Evolutionary conservation across 1,284 basidiomycete species (phyloP).

Genomic region (Fomitopsis betulina): DNA sequence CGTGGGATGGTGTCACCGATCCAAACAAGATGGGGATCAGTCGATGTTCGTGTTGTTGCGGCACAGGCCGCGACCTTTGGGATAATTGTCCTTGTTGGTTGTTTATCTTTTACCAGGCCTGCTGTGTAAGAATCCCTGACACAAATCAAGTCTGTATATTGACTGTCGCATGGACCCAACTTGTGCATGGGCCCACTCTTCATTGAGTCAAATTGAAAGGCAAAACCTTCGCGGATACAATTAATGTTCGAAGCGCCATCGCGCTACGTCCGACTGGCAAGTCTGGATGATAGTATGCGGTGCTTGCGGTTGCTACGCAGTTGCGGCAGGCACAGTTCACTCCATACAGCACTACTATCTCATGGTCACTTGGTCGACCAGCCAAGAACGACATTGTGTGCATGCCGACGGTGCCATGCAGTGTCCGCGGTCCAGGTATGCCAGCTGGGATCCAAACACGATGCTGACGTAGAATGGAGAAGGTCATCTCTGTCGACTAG

Average conservation of each 20-base stretch:
- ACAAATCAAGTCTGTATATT: background rate
- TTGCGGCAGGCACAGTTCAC: too few species aligned
- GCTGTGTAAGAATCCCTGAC: background rate
- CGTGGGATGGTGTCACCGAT: background rate
- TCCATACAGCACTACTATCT: too few species aligned
- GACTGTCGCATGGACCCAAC: background rate
- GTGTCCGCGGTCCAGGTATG: too few species aligned
- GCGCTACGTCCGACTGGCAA: too few species aligned
- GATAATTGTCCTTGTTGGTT: too few species aligned
- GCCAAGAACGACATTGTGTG: too few species aligned
- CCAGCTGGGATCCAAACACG: too few species aligned
- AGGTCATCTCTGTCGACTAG: too few species aligned
- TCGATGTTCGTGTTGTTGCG: background rate
- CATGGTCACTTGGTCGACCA: too few species aligned
- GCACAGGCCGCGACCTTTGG: background rate
- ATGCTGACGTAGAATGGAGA: too few species aligned
- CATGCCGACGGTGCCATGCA: too few species aligned
- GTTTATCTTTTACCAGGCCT: too few species aligned
- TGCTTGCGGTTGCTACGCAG: background rate
- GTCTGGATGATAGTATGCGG: background rate
- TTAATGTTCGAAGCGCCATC: background rate
- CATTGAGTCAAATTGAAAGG: background rate
- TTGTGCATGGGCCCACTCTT: background rate
- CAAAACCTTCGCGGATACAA: background rate
- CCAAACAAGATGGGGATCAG: conserved; percentile 1